Conservation (phyloP, 148 eudicot species). For the Polygonum maritimum region DNA sequence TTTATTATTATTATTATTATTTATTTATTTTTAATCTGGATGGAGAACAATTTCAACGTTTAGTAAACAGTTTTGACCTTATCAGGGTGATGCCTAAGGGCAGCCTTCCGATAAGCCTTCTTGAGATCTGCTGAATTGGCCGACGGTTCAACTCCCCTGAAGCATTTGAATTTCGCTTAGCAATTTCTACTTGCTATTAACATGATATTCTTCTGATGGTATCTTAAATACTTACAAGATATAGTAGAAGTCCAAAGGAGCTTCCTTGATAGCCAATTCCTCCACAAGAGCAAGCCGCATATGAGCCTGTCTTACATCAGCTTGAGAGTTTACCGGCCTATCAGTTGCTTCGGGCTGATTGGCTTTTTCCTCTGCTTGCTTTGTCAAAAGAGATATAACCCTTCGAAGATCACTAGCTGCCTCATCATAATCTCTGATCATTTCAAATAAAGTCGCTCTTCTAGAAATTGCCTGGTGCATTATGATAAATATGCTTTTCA, state of each 20-base stretch:
- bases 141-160: conserved; percentile 83
- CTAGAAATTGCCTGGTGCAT: conserved; percentile 78
- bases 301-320: conserved; percentile 67
- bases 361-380: conserved; percentile 48
- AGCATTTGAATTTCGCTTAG: neutral
- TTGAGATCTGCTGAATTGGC: conserved; percentile 63
- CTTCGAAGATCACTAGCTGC: conserved; percentile 69
- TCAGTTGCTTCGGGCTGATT: conserved; percentile 37
- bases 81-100: conserved; percentile 95
- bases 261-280: conserved; percentile 54
- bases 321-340: conserved; percentile 19
- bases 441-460: conserved; percentile 77
- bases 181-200: neutral
- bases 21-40: conserved; percentile 1
- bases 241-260: conserved; percentile 70
- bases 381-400: conserved; percentile 46
- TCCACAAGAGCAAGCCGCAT: conserved; percentile 52
- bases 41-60: neutral
- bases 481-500: neutral
- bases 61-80: conserved; percentile 39
- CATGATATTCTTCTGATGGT: conserved; percentile 25
- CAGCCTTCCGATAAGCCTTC: conserved; percentile 95
- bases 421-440: conserved; percentile 90
- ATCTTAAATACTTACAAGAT: conserved; percentile 84
- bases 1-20: too few species aligned